phyloP scores from a whole-genome alignment of 257 asterid species.

The Solanum appendiculatum region DNA sequence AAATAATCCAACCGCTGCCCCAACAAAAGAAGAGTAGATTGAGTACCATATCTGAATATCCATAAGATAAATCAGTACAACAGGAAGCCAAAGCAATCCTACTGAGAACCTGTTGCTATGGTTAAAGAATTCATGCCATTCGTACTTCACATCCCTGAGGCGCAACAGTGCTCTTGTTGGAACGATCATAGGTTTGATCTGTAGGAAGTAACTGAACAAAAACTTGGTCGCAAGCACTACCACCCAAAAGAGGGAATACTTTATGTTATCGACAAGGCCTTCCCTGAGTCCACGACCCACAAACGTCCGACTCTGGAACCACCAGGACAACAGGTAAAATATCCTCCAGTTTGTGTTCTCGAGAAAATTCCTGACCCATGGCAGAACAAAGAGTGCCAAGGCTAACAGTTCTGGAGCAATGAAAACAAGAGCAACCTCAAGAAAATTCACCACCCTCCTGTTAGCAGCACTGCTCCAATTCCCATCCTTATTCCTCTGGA shows the following conservation, averaged over 20 bases:
- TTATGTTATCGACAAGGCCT: conserved; percentile 84
- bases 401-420: conserved; percentile 81
- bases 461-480: conserved; percentile 40
- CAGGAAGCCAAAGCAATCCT: conserved; percentile 89
- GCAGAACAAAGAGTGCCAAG: conserved; percentile 61
- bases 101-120: conserved; percentile 87
- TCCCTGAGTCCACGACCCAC: conserved; percentile 98
- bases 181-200: conserved; percentile 82
- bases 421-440: conserved; percentile 62
- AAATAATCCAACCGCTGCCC: conserved; percentile 88
- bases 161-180: conserved; percentile 69
- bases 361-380: conserved; percentile 83
- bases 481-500: conserved; percentile 43
- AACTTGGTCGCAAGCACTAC: conserved; percentile 80
- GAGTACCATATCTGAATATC: conserved; percentile 97
- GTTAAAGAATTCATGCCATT: conserved; percentile 77
- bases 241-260: conserved; percentile 83
- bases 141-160: conserved; percentile 40
- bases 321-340: conserved; percentile 80
- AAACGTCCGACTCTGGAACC: conserved; percentile 90
- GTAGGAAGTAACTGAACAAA: conserved; percentile 87
- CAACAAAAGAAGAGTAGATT: conserved; percentile 81
- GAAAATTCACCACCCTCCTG: conserved; percentile 51
- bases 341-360: conserved; percentile 94
- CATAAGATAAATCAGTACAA: conserved; percentile 82